Conservation (phyloP, 495 filamentous ascomycete species). For the Cercophora scortea region DNA sequence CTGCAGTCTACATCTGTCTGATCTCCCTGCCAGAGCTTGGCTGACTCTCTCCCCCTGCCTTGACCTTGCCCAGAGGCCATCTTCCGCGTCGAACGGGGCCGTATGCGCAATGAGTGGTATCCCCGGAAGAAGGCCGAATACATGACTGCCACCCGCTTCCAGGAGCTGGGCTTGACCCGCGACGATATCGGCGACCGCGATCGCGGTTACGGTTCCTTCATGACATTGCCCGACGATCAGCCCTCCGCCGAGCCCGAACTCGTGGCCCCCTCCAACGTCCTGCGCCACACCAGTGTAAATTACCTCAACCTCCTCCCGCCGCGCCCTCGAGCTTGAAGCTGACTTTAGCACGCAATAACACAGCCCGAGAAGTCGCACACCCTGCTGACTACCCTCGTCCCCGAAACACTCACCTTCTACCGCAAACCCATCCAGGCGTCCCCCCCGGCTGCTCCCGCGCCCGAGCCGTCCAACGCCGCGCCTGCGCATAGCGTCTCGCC, state of each 20-base stretch:
- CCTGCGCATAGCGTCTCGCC: constrained; percentile 10
- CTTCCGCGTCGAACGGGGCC: constrained; percentile 36
- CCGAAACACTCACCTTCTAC: constrained; percentile 84
- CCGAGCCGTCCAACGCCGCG: background rate
- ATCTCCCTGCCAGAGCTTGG: background rate
- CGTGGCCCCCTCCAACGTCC: background rate
- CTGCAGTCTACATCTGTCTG: background rate
- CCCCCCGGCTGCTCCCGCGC: background rate
- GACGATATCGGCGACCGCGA: constrained; percentile 35
- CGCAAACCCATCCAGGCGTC: constrained; percentile 42
- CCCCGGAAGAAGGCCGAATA: constrained; percentile 35
- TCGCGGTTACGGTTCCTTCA: constrained; percentile 20
- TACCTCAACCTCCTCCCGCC: background rate
- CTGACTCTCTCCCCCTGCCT: background rate
- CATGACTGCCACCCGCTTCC: constrained; percentile 35
- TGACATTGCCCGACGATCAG: background rate
- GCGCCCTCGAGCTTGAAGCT: background rate
- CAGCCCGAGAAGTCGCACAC: constrained; percentile 57
- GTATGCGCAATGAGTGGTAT: constrained; percentile 43
- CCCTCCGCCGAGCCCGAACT: background rate
- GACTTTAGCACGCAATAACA: constrained; percentile 34
- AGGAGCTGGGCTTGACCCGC: constrained; percentile 29
- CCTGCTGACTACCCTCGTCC: constrained; percentile 83
- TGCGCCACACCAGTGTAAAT: constrained; percentile 8
- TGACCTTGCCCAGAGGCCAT: constrained; percentile 26